Percentiles rank a stretch among this genome's conserved stretches.
These are phyloP conservation scores for Gracilariopsis chorda DNA, from an alignment of 23 red algal species.

Conservation along the genomic window DNA sequence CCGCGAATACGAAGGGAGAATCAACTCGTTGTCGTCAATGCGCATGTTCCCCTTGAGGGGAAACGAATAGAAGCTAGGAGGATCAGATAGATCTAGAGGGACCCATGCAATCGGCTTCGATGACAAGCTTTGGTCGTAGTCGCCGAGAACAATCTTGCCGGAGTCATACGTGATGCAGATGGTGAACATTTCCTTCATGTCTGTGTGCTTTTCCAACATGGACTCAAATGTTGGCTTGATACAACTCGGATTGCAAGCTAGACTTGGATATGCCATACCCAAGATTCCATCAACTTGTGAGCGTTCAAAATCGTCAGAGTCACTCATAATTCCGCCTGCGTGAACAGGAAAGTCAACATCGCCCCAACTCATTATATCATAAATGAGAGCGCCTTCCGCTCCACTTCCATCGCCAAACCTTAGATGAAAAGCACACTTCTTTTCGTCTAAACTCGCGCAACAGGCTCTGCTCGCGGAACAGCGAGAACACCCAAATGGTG, in stretches of 20 bases:
- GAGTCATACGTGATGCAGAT: constrained; percentile 82
- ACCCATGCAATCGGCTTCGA: constrained; percentile 64
- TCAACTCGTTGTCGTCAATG: constrained; percentile 46
- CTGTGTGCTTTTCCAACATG: constrained; percentile 49
- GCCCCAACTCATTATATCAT: constrained; percentile 72
- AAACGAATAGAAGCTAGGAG: constrained; percentile 68
- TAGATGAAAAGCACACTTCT: constrained; percentile 83
- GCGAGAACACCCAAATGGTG: constrained; percentile 59
- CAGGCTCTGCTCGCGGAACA: constrained; percentile 64
- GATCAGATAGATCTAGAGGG: constrained; percentile 56
- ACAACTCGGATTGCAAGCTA: constrained; percentile 94
- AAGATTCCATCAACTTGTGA: constrained; percentile 87
- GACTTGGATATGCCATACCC: constrained; percentile 81
- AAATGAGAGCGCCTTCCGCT: constrained; percentile 72
- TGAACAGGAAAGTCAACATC: constrained; percentile 71
- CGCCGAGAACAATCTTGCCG: constrained; percentile 86
- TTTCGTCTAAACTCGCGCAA: constrained; percentile 70
- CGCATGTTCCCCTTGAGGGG: constrained; percentile 40
- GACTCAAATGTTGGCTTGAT: constrained; percentile 86
- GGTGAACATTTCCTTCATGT: constrained; percentile 79
- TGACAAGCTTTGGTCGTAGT: constrained; percentile 52
- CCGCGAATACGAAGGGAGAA: constrained; percentile 30
- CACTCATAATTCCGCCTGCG: constrained; percentile 71
- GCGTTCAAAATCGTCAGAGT: constrained; percentile 81
- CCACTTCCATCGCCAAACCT: constrained; percentile 88